phyloP scores from a whole-genome alignment of 768 basidiomycete species.

The Pulveroboletus frians region DNA sequence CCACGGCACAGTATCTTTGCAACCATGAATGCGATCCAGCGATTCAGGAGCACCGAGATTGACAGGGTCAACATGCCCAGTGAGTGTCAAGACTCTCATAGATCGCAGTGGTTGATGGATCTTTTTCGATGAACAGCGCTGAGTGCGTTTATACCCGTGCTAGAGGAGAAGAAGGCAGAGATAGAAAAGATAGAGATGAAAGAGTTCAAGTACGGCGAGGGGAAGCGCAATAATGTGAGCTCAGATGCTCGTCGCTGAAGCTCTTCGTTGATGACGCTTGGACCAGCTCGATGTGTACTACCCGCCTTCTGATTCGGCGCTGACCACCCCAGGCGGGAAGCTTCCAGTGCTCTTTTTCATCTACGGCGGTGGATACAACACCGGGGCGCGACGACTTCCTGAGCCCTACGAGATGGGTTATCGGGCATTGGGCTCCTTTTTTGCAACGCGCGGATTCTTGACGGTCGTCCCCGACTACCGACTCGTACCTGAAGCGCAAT shows the following conservation, averaged over 20 bases:
- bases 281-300: constrained; percentile 65
- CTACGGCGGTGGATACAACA: constrained; percentile 62
- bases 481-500: constrained; percentile 52
- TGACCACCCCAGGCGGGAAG: constrained; percentile 21
- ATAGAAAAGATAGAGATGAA: constrained; percentile 47
- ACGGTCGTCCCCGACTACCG: constrained; percentile 69
- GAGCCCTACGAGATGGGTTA: constrained; percentile 49
- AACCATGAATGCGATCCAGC: constrained; percentile 36
- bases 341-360: constrained; percentile 56
- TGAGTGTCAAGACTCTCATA: constrained; percentile 15
- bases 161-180: constrained; percentile 42
- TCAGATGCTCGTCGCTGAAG: not conserved
- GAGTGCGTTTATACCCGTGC: constrained; percentile 43
- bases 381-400: constrained; percentile 44
- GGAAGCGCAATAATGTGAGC: constrained; percentile 37
- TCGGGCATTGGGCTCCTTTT: constrained; percentile 56
- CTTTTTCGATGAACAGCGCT: constrained; percentile 34
- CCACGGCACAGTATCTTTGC: not conserved
- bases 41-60: constrained; percentile 28
- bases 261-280: not conserved
- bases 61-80: constrained; percentile 32
- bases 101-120: constrained; percentile 1
- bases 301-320: constrained; percentile 32
- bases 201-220: constrained; percentile 52
- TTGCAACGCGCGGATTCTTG: constrained; percentile 52